These are phyloP conservation scores for Phialocephala sp. DNA, from an alignment of 2,329 filamentous ascomycete genomes.

Conservation along the genomic window DNA sequence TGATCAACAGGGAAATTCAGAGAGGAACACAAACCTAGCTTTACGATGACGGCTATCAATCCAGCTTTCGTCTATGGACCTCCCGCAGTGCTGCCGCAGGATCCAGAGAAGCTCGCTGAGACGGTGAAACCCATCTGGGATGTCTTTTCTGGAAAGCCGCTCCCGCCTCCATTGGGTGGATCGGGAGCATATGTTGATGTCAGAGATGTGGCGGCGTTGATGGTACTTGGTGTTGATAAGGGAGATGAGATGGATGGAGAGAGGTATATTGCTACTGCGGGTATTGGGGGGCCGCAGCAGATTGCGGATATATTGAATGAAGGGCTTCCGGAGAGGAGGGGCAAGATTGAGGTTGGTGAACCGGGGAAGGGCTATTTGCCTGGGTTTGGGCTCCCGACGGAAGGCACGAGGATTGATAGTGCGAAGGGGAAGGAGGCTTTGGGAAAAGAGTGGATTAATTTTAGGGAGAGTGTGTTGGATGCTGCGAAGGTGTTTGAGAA, in stretches of 20 bases:
- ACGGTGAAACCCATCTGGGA: background rate
- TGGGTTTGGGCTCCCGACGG: slow-evolving; percentile 1
- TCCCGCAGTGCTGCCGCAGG: background rate
- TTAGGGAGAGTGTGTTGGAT: slow-evolving; percentile 2
- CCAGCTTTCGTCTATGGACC: slow-evolving; percentile 1
- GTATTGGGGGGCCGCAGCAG: background rate
- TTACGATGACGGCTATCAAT: background rate
- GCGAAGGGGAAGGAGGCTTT: background rate
- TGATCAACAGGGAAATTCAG: no score
- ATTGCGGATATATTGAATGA: slow-evolving; percentile 6
- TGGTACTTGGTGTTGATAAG: background rate
- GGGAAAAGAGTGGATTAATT: slow-evolving; percentile 8
- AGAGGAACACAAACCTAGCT: background rate
- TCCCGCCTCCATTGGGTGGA: background rate
- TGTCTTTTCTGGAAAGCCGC: background rate
- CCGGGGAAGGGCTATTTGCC: slow-evolving; percentile 4
- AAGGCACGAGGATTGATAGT: background rate
- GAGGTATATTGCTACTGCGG: background rate
- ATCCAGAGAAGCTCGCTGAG: background rate
- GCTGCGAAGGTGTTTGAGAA: slow-evolving; percentile 5
- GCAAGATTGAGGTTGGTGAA: background rate
- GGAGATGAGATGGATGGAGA: background rate
- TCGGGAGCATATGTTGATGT: background rate
- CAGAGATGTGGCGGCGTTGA: background rate
- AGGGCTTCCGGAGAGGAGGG: background rate